Evolutionary conservation across 371 early-diverging fungal genomes (phyloP).

Genomic region (Saksenaea vasiformis): DNA sequence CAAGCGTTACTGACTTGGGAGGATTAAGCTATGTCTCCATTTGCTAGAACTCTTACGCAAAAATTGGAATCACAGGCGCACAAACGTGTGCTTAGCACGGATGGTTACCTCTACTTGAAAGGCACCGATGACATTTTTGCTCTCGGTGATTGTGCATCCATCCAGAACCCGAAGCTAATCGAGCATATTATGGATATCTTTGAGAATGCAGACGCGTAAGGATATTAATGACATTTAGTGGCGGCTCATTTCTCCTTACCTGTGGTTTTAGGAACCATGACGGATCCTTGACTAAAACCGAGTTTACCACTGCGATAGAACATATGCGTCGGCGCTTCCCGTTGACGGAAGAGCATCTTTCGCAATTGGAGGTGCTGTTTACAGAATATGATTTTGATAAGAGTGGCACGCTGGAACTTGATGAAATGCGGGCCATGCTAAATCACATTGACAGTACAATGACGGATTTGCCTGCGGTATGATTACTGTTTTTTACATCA

Average conservation of each 20-base stretch:
- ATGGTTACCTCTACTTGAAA: constrained; percentile 69
- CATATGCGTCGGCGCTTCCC: constrained; percentile 52
- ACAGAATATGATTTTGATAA: constrained; percentile 63
- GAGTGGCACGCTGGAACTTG: constrained; percentile 58
- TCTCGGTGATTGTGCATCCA: constrained; percentile 87
- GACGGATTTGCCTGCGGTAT: constrained; percentile 77
- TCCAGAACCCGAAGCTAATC: constrained; percentile 70
- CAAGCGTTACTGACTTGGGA: neutral
- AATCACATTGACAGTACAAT: constrained; percentile 64
- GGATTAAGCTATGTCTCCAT: constrained; percentile 61
- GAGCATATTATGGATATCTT: constrained; percentile 56
- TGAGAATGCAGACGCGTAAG: constrained; percentile 52
- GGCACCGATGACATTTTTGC: constrained; percentile 74
- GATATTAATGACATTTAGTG: neutral
- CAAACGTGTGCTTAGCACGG: constrained; percentile 71
- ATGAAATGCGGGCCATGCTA: constrained; percentile 61
- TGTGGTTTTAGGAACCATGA: constrained; percentile 38
- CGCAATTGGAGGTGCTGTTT: constrained; percentile 52
- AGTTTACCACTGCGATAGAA: constrained; percentile 44
- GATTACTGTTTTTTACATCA: neutral
- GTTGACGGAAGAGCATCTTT: constrained; percentile 57
- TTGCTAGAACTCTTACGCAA: constrained; percentile 56
- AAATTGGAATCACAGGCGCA: constrained; percentile 58
- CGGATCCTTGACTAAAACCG: constrained; percentile 47
- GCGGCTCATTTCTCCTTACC: neutral